Percentiles rank a stretch among this genome's conserved stretches.
These are phyloP conservation scores for Nicotiana rustica DNA, from an alignment of 305 asterid species.

Conservation along the genomic window DNA sequence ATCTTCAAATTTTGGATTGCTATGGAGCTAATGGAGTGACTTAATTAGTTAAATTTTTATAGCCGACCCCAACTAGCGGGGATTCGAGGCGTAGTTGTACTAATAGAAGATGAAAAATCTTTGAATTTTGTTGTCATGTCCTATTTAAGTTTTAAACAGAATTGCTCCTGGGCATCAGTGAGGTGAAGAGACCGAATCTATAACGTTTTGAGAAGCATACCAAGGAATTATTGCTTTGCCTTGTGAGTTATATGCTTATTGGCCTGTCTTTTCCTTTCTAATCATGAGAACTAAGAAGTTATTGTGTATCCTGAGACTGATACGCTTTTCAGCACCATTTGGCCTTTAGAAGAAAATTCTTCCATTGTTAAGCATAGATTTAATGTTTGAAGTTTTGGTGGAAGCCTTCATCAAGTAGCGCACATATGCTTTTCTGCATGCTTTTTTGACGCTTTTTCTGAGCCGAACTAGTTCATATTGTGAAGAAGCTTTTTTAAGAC, in stretches of 20 bases:
- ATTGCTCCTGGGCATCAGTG: background rate
- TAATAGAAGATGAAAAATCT: slow-evolving; percentile 10
- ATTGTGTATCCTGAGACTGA: background rate
- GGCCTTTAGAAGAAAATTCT: background rate
- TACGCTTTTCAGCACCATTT: background rate
- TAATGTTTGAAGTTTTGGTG: background rate
- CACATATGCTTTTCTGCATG: slow-evolving; percentile 16
- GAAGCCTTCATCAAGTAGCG: background rate
- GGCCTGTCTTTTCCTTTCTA: slow-evolving; percentile 17
- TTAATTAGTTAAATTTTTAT: slow-evolving; percentile 9
- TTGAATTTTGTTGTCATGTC: background rate
- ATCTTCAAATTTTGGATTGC: background rate
- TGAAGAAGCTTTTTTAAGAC: slow-evolving; percentile 1
- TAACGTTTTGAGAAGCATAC: slow-evolving; percentile 15
- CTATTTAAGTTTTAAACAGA: slow-evolving; percentile 1
- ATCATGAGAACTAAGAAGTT: slow-evolving; percentile 4
- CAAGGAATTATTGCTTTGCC: slow-evolving; percentile 31
- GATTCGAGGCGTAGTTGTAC: slow-evolving; percentile 7
- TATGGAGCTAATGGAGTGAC: background rate
- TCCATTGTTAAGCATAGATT: background rate
- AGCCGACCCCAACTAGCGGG: background rate
- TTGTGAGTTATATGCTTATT: slow-evolving; percentile 13
- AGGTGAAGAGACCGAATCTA: slow-evolving; percentile 21
- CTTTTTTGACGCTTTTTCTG: background rate
- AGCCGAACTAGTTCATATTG: background rate